Conservation (phyloP, 345 rosid genomes). For the Ceriops tagal region DNA sequence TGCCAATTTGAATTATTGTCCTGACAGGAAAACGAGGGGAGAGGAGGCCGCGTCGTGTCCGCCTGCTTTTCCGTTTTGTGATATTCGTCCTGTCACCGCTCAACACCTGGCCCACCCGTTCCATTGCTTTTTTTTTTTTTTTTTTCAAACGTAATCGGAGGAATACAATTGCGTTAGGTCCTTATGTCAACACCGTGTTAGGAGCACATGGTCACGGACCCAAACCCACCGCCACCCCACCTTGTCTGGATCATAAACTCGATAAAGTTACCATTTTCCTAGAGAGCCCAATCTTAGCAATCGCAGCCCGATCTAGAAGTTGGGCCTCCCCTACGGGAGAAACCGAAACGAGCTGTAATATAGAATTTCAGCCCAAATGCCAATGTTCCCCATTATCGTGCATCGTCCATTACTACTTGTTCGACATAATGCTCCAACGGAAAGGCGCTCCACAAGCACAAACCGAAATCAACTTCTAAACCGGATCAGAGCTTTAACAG, state of each 20-base stretch:
- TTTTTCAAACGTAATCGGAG: not conserved
- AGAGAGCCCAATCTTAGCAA: no score
- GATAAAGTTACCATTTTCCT: no score
- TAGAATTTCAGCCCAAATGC: not conserved
- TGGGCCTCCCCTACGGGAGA: no score
- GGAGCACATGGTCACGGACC: no score
- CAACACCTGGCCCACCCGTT: not conserved
- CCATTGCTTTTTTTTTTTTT: not conserved
- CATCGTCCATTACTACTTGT: conserved; percentile 25
- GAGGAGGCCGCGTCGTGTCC: no score
- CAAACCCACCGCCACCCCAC: no score
- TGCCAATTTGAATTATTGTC: conserved; percentile 1
- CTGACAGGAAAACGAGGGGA: conserved; percentile 12
- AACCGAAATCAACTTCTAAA: conserved; percentile 6
- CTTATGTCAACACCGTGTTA: conserved; percentile 27
- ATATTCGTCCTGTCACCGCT: not conserved
- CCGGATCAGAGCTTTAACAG: not conserved
- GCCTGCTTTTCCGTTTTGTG: no score
- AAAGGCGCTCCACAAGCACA: not conserved
- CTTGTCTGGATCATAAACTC: no score
- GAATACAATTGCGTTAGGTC: conserved; percentile 12
- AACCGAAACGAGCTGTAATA: no score
- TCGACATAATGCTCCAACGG: conserved; percentile 37
- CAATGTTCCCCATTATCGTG: not conserved
- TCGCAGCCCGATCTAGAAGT: no score